Evolutionary conservation across 108 stramenopile species (phyloP), one percentile per base, ranked within the genome.

Genomic region (Discostella stelligeroides): DNA sequence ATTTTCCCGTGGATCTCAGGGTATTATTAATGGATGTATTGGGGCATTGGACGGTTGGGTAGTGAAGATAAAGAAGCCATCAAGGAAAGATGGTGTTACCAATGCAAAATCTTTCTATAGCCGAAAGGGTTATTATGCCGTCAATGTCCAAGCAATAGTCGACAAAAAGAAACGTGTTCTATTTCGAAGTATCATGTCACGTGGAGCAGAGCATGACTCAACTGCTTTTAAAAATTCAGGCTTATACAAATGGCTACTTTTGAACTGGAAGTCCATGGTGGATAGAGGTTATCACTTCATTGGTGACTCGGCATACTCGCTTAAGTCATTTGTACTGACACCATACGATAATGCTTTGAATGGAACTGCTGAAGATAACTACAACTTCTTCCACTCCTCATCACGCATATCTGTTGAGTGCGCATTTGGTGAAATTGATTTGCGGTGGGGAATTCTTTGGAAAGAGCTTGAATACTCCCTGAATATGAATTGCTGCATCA

Each of bases 111-210:
- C 60, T 21, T 73, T 68, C 43, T 68, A 68, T 27, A 67, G 79
- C 43, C 50, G 72, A 1, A 80, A 80, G 43, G 79, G 72, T 12
- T 80, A 64, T 51, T 57, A 54, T 63, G 79, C 60, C 3, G n/a
- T 73, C 2, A 73, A 73, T 56, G 66, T 73, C 9, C 79, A 73
- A 49, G 66, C 54, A 15, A 56, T 68, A 41, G 66, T 68, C 23
- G 66, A 68, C 53, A 68, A 14, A 24, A 68, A 68, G 30, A 68
- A 68, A 41, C 9, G 23, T 48, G 46, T 29, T n/a, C n/a, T n/a
- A n/a, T n/a, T n/a, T n/a, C n/a, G n/a, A n/a, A n/a, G n/a, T n/a
- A n/a, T n/a, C n/a, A 14, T 15, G 21, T 47, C 12, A 6, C 8
- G 46, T 48, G 63, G 43, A 4, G 63, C 63, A 4, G 27, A 64